A percentile compares a stretch with the other conserved stretches of the same genome.
Conservation (phyloP, 139 green algal genomes). For the Coccomyxa sp. region DNA sequence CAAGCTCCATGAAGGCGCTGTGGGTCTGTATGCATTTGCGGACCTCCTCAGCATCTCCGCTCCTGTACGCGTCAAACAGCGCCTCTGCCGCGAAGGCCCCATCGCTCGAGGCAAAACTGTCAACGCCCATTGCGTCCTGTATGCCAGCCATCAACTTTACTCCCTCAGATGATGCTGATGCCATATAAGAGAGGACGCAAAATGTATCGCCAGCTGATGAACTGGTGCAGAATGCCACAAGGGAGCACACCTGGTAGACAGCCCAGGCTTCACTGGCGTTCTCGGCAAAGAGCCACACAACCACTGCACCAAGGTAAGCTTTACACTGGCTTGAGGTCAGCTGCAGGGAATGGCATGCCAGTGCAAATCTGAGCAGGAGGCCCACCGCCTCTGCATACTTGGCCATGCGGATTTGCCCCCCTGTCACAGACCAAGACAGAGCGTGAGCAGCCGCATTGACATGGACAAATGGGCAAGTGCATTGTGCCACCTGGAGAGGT, state of each 20-base stretch:
- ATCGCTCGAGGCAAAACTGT: constrained; percentile 56
- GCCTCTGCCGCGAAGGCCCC: constrained; percentile 70
- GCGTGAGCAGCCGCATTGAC: neutral
- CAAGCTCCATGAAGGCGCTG: constrained; percentile 32
- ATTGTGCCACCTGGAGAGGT: no score
- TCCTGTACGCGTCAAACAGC: constrained; percentile 72
- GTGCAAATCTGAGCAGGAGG: constrained; percentile 58
- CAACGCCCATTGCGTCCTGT: constrained; percentile 67
- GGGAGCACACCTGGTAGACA: constrained; percentile 28
- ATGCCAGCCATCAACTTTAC: neutral
- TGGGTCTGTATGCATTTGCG: constrained; percentile 11
- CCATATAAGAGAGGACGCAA: neutral
- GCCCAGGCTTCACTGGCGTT: constrained; percentile 52
- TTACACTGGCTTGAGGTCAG: constrained; percentile 42
- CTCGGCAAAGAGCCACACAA: constrained; percentile 56
- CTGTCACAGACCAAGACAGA: constrained; percentile 3
- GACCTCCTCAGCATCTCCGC: constrained; percentile 14
- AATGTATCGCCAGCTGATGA: neutral
- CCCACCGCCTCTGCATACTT: constrained; percentile 44
- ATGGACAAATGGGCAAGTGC: no score
- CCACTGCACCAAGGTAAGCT: constrained; percentile 65
- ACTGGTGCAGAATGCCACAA: neutral
- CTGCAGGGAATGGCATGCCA: constrained; percentile 32
- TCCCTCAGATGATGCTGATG: neutral
- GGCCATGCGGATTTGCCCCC: constrained; percentile 21